Percentiles rank a stretch among this genome's conserved stretches.
Evolutionary conservation across 75 land plant species (phyloP).

Genomic region (Gnetum montanum): DNA sequence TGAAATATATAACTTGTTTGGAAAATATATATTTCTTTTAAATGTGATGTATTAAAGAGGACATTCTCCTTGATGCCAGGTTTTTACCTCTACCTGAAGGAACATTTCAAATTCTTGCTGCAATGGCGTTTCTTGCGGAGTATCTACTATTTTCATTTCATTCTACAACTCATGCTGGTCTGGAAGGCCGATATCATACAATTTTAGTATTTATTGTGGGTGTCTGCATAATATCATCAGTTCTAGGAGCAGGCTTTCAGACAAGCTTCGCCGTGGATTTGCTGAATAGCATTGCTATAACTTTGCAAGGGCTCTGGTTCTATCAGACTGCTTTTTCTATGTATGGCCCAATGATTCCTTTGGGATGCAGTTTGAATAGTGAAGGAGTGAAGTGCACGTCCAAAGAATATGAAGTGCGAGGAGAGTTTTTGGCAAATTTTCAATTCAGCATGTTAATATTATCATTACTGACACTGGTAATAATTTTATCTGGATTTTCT

Average conservation of each 20-base stretch:
- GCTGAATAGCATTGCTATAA: constrained; percentile 47
- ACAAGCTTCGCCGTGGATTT: constrained; percentile 67
- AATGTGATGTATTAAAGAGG: too few relatives aligned
- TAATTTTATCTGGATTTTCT: constrained; percentile 3
- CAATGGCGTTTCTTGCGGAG: constrained; percentile 80
- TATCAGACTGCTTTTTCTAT: constrained; percentile 83
- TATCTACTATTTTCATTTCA: constrained; percentile 81
- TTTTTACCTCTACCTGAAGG: constrained; percentile 67
- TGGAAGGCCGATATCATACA: constrained; percentile 86
- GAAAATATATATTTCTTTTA: too few relatives aligned
- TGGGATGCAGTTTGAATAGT: constrained; percentile 51
- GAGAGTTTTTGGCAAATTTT: constrained; percentile 69
- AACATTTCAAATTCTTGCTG: constrained; percentile 55
- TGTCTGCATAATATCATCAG: constrained; percentile 50
- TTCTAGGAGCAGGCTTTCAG: constrained; percentile 59
- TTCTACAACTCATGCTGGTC: constrained; percentile 84
- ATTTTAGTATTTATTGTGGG: constrained; percentile 75
- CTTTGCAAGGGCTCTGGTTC: constrained; percentile 95
- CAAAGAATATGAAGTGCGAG: constrained; percentile 41
- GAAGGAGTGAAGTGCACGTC: constrained; percentile 37
- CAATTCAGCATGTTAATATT: constrained; percentile 31
- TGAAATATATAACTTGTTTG: too few relatives aligned
- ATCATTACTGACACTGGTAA: neutral
- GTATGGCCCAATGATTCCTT: constrained; percentile 88
- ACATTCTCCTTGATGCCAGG: constrained; percentile 31